A percentile compares a stretch with the other conserved stretches of the same genome.
phyloP scores from a whole-genome alignment of 768 basidiomycete genomes.

The Bullera alba region DNA sequence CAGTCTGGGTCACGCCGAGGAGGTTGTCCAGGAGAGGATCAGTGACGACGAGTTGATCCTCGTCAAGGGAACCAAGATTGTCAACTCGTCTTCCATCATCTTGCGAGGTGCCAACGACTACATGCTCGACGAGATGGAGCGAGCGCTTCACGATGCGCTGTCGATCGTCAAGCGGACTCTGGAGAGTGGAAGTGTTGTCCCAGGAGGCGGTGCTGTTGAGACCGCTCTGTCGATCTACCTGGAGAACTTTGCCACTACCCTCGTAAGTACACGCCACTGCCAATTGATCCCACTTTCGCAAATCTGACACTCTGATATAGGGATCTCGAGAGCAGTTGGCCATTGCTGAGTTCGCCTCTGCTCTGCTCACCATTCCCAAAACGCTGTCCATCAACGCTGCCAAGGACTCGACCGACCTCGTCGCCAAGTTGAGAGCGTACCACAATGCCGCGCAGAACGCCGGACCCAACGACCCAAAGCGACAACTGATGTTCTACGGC shows the following conservation, averaged over 20 bases:
- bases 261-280: conserved; percentile 55
- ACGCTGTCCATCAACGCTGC: conserved; percentile 95
- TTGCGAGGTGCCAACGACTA: conserved; percentile 97
- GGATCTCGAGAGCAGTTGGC: conserved; percentile 97
- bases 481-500: conserved; percentile 81
- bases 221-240: conserved; percentile 93
- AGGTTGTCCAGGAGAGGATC: conserved; percentile 93
- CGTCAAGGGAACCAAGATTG: conserved; percentile 94
- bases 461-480: conserved; percentile 81
- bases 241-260: conserved; percentile 96
- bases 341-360: conserved; percentile 95
- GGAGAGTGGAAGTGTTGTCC: conserved; percentile 91
- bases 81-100: conserved; percentile 85
- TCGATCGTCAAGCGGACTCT: conserved; percentile 94
- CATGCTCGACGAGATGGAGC: conserved; percentile 99
- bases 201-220: conserved; percentile 95
- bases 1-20: conserved; percentile 85
- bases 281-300: too few relatives aligned
- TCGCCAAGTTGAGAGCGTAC: conserved; percentile 92
- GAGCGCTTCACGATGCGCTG: conserved; percentile 86
- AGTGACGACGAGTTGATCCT: conserved; percentile 98
- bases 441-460: conserved; percentile 96
- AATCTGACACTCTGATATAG: conserved; percentile 48
- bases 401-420: conserved; percentile 94
- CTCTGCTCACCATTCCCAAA: conserved; percentile 91